Evolutionary conservation across 768 basidiomycete species (phyloP).

Genomic region (Leccinum longicurvipes): DNA sequence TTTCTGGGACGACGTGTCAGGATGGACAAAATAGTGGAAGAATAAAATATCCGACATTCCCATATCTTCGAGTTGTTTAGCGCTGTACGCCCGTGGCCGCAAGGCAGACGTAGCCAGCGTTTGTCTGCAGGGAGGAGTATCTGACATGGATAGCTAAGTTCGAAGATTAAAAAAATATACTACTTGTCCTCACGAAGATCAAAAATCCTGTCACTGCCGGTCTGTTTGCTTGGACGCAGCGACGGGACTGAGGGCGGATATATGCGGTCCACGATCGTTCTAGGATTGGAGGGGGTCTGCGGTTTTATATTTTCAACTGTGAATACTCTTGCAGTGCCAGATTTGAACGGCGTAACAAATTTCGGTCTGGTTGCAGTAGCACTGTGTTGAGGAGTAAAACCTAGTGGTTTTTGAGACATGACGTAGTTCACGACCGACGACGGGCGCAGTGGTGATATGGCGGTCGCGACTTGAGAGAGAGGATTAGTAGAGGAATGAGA

Average conservation of each 20-base stretch:
- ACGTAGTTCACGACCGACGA: constrained; percentile 16
- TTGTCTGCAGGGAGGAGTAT: constrained; percentile 35
- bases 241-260: constrained; percentile 23
- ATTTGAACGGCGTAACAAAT: constrained; percentile 66
- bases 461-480: constrained; percentile 11
- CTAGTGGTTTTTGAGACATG: constrained; percentile 18
- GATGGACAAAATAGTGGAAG: neutral
- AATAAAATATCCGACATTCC: constrained; percentile 45
- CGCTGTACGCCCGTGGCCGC: constrained; percentile 44
- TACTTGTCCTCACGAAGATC: constrained; percentile 39
- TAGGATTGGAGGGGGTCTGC: neutral
- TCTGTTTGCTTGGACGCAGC: constrained; percentile 7
- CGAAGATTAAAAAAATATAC: neutral
- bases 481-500: constrained; percentile 1
- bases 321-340: constrained; percentile 30
- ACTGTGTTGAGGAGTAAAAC: constrained; percentile 24
- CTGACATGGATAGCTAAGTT: constrained; percentile 20
- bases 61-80: constrained; percentile 43
- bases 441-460: constrained; percentile 37
- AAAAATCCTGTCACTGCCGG: constrained; percentile 27
- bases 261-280: constrained; percentile 8
- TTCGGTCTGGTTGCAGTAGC: constrained; percentile 33
- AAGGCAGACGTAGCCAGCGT: constrained; percentile 49
- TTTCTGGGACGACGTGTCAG: constrained; percentile 38
- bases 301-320: constrained; percentile 1